These are phyloP conservation scores for Cadophora sp. DNA, from an alignment of 2,329 filamentous ascomycete species.

Conservation along the genomic window DNA sequence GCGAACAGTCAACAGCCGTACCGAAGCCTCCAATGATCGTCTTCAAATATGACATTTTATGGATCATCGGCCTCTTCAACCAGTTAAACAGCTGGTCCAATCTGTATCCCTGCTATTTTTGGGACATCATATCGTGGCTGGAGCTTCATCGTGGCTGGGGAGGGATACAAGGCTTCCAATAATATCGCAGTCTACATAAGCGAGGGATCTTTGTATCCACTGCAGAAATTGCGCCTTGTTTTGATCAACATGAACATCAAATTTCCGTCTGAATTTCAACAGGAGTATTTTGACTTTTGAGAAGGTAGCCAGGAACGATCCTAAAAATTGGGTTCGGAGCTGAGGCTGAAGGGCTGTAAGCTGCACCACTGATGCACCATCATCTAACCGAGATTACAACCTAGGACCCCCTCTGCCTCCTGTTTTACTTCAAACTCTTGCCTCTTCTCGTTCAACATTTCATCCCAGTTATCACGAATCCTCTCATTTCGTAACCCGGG, in stretches of 20 bases:
- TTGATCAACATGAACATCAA: not conserved
- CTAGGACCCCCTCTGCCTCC: too few species aligned
- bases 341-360: not conserved
- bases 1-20: not conserved
- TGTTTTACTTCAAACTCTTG: too few species aligned
- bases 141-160: not conserved
- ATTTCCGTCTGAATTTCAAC: not conserved
- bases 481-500: too few species aligned
- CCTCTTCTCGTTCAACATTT: too few species aligned
- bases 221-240: not conserved
- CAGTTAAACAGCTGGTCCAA: not conserved
- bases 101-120: slow-evolving; percentile 11
- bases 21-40: not conserved
- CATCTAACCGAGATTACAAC: too few species aligned
- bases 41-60: slow-evolving; percentile 2
- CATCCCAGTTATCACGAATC: too few species aligned
- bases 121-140: slow-evolving; percentile 8
- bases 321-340: not conserved
- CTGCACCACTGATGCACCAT: too few species aligned
- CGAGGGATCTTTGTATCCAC: slow-evolving; percentile 5
- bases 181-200: slow-evolving; percentile 3
- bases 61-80: not conserved
- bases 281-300: not conserved
- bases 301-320: not conserved
- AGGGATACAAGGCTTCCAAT: slow-evolving; percentile 10